Base-by-base conservation (phyloP, 306 rosid genomes). In the Cucurbita maxima region DNA sequence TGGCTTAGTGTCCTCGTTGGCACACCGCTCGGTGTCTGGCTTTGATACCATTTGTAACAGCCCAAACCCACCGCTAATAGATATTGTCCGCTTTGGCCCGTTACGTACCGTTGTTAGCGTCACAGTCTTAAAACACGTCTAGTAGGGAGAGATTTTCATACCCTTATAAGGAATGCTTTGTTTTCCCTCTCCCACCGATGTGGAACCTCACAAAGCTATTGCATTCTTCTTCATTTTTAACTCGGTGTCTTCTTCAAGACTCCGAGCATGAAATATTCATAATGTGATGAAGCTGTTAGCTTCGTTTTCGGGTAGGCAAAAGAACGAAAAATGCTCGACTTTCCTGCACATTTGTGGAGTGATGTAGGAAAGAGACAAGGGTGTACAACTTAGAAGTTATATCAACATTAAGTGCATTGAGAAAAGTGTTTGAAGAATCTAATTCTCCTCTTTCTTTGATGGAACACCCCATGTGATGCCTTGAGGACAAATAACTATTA, bases 381-480 rank as follows among this genome's bases (percentile, higher is more conserved):
- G 7, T 66, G n/a, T 44, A 64, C 36, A 19, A 66, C 38, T 44
- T 43, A 47, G 72, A 66, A 66, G 54, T 66, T 66, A 12, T 44
- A 66, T 18, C 18, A 43, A 66, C 13, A 44, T 43, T 19, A 66
- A 44, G 10, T 44, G 38, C 72, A 51, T 66, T 43, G 72, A 66
- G 53, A 44, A 20, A 38, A 44, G 72, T 66, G 72, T 66, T 66
- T 66, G 4, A 66, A 66, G 72, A 66, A 66, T 66, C 72, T 66
- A 66, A 43, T 66, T 66, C 72, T 43, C 72, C 72, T 43, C 72
- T 44, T 44, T 44, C 72, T 66, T 43, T 64, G 72, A 64, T 64
- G 72, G 54, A 66, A 44, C 72, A 66, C 38, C 72, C 71, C 72
- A 66, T 66, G 72, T 66, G 72, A 66, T 66, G 18, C 72, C 72